Base-by-base conservation (phyloP, 306 rosid genomes). In the Trifolium repens region DNA sequence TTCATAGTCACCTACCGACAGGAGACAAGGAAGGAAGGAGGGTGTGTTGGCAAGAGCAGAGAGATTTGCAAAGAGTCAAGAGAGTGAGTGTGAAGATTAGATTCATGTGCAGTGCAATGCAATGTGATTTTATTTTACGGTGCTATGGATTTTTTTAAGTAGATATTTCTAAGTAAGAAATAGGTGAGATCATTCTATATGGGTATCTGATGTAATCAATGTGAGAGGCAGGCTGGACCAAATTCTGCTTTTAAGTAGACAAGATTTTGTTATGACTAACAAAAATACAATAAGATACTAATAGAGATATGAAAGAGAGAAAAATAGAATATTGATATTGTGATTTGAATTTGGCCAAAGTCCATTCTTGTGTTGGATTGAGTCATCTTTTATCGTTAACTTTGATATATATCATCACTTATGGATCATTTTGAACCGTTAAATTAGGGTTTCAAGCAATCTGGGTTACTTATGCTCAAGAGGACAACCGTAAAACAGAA, bases 1-100 rank as follows among this genome's bases (percentile, higher is more conserved):
- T 46, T 76, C 19, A 44, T 13, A 1, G 34, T 52, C 16, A 53
- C 55, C 79, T 67, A 67, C 80, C 80, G 74, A 67, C 80, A 67
- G 5, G 39, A 57, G 80, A 67, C 75, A 67, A 67, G 30, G 17
- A 16, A 57, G 27, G 37, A 71, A 37, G 70, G 49, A 15, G 44
- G 34, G 78, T 22, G 71, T 16, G 57, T 35, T 72, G 73, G 54
- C 72, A 68, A 26, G 15, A 30, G 6, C 42, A 32, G 17, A 32
- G 34, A 30, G 35, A 32, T 4, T 30, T 32, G 35, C 35, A 32
- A 39, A 15, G 44, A 19, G 53, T 27, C 14, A 55, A 19, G 76
- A 42, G 35, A 32, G 34, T 12, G 55, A 72, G 32, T 57, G 37
- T 71, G 54, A 71, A 71, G 53, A 12, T 71, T 71, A 22, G 24